Base-by-base conservation (phyloP, 2,329 filamentous ascomycete genomes). In the Xylariaceae sp. region DNA sequence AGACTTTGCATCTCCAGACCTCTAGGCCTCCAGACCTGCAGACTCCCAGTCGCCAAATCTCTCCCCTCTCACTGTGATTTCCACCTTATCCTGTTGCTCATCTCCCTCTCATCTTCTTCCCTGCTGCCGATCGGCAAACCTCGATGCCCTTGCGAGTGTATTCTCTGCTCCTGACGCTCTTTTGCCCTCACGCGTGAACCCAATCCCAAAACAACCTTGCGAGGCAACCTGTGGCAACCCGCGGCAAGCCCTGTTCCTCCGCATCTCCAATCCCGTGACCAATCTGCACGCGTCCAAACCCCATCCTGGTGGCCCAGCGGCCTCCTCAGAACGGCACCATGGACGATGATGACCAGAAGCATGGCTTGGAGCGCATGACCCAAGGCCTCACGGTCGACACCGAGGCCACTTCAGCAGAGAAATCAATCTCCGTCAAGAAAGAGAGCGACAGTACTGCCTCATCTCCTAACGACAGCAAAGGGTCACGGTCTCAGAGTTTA, bases 321-420 rank as follows among this genome's bases (percentile, higher is more conserved):
- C 22, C 22, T 28, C 22, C 22, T 28, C 22, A 28, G 22, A 28
- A 5, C 47, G 48, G 45, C 56, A 58, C 48, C n/a, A 69, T 69
- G 66, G 66, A 66, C 55, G 66, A 67, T 41, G 65, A 66, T 51
- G 64, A 67, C 19, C 60, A 52, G 6, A 57, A 66, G 47, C 59
- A 65, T 51, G 65, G 62, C 50, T 52, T 77, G 68, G 73, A 74
- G 62, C 67, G 69, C 59, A 67, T 77, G 53, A 77, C 73, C 63
- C 67, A 74, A 62, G 68, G 69, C 59, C 67, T 77, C 53, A 77
- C 73, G 63, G 68, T 74, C 47, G 74, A 78, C 60, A 71, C 75
- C 36, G 66, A 63, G 45, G 58, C 63, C 12, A 50, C 40, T 14
- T 50, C 59, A 31, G 50, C 50, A 46, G 51, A 48, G 48, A 59